Evolutionary conservation across 208 protist genomes (phyloP).

Genomic region (Trypanosoma boissoni): DNA sequence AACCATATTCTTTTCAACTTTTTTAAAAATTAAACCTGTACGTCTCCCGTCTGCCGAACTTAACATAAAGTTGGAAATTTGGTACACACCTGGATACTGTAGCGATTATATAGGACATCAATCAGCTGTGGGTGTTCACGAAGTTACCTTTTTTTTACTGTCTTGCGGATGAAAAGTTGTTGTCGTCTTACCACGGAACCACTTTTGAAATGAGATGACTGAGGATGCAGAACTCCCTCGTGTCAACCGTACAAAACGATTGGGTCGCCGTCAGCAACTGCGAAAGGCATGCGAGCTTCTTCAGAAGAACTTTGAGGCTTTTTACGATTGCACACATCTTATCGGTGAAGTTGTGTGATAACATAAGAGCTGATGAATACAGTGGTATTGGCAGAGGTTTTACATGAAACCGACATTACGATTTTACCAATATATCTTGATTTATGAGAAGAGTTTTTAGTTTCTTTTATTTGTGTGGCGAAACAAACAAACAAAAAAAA

Average conservation of each 20-base stretch:
- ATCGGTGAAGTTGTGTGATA: too few species aligned
- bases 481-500: conserved; percentile 9
- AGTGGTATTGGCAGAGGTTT: neutral
- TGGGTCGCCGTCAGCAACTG: conserved; percentile 19
- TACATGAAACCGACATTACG: neutral
- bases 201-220: conserved; percentile 23
- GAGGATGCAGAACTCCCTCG: conserved; percentile 23
- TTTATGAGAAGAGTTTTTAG: neutral
- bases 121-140: too few species aligned
- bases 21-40: too few species aligned
- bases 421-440: neutral
- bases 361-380: too few species aligned
- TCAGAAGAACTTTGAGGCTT: conserved; percentile 37
- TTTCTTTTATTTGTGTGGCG: neutral
- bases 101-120: too few species aligned
- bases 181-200: conserved; percentile 30
- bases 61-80: too few species aligned
- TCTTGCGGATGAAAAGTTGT: conserved; percentile 26
- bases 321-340: conserved; percentile 34
- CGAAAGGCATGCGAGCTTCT: conserved; percentile 18
- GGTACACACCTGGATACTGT: too few species aligned
- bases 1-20: too few species aligned
- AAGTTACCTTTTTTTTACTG: conserved; percentile 21
- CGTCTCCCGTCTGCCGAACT: too few species aligned
- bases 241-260: conserved; percentile 11